Base-by-base conservation (phyloP, 2,329 filamentous ascomycete genomes). In the Exophiala oligosperma region DNA sequence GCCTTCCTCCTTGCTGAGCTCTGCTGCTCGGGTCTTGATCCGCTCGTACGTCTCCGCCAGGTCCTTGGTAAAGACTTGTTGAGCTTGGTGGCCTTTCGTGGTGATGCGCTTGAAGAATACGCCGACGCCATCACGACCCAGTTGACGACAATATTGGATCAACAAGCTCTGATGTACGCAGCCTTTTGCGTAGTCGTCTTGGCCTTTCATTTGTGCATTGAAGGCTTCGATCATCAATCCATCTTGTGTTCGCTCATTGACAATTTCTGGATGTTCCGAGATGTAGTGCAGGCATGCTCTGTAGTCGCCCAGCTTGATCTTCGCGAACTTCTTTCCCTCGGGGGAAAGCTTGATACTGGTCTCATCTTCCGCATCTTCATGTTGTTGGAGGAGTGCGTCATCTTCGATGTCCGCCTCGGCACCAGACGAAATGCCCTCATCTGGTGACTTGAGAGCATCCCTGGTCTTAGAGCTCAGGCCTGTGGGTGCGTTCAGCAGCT, bases 101-200 rank as follows among this genome's bases (percentile, higher is more conserved):
- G 90, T 94, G 73, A 99, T 92, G 57, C 93, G 89, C 77, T 94
- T 96, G 83, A 99, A 99, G 81, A 99, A 99, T 29, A 97, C 77
- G 4, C 85, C 84, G 7, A 97, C 92, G 23, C 93, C 93, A 68
- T 97, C 91, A 64, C 85, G 86, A 61, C 93, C 92, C 5, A 99
- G 81, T 43, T 91, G 88, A 8, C 93, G 86, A 76, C 94, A 99
- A 78, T 99, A 99, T 73, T 99, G 94, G 41, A 99, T 78, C 11
- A 99, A 81, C 14, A 97, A 81, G 2, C 89, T 93, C 72, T 97
- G 92, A 75, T 99, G 94, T 23, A 99, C 92, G 74, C 88, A 97
- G 72, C 93, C 90, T 49, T 87, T 84, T 3, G 91, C 86, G 65
- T 88, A 84, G n/a, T 90, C 88, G 55, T 88, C 84, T 64, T 90